Evolutionary conservation across 2,329 filamentous ascomycete genomes (phyloP).

Genomic region (Hypoxylon sp.): DNA sequence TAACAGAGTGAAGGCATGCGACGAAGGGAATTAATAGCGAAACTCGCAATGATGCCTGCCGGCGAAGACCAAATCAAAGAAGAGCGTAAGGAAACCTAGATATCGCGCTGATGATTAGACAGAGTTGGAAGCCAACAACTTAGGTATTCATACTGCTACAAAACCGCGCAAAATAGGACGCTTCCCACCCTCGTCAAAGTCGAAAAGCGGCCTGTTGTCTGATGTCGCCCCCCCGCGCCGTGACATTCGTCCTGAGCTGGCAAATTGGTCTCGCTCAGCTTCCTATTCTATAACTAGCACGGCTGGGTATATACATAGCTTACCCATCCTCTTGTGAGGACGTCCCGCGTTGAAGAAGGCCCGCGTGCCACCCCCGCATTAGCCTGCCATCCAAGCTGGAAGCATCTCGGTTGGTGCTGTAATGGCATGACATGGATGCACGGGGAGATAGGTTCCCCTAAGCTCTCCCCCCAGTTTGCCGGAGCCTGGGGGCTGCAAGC

Average conservation of each 20-base stretch:
- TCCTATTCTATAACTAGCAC: conserved; percentile 27
- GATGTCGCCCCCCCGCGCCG: conserved; percentile 19
- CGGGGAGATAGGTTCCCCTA: conserved; percentile 8
- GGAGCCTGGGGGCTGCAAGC: conserved; percentile 23
- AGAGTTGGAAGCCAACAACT: conserved; percentile 19
- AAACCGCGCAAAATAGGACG: conserved; percentile 20
- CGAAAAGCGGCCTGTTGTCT: conserved; percentile 16
- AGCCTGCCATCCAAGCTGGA: conserved; percentile 30
- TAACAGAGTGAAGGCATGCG: not conserved
- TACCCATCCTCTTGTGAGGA: conserved; percentile 22
- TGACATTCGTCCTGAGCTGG: conserved; percentile 17
- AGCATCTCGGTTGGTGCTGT: conserved; percentile 9
- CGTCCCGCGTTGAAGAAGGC: conserved; percentile 26
- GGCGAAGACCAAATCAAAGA: not conserved
- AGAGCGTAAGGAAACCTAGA: not conserved
- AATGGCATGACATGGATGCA: conserved; percentile 26
- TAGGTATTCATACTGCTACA: conserved; percentile 7
- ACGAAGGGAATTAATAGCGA: not conserved
- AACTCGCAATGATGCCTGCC: not conserved
- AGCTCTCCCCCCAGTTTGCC: not conserved
- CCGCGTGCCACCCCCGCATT: conserved; percentile 37
- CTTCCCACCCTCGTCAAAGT: conserved; percentile 25
- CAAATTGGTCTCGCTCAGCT: conserved; percentile 21
- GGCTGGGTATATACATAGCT: conserved; percentile 12
- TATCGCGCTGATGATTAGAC: not conserved